A percentile compares a stretch with the other conserved stretches of the same genome.
phyloP scores from a whole-genome alignment of 2,329 filamentous ascomycete species.

The Verticillium albo-atrum region DNA sequence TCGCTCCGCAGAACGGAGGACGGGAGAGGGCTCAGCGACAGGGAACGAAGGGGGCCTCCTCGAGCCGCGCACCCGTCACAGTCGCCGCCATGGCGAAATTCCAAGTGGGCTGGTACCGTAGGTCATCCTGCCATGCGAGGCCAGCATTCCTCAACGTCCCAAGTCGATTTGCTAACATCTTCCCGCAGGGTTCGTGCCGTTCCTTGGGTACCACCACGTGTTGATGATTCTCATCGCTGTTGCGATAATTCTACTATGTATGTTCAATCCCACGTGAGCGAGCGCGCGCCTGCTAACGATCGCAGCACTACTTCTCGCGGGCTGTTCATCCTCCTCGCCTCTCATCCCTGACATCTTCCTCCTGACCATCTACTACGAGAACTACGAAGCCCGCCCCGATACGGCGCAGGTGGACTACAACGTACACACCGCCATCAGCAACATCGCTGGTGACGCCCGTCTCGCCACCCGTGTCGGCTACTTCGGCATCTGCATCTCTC shows the following conservation, averaged over 20 bases:
- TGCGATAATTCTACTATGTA: slow-evolving; percentile 91
- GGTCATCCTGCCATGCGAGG: slow-evolving; percentile 19
- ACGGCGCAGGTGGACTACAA: slow-evolving; percentile 89
- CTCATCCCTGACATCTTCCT: slow-evolving; percentile 95
- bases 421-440: slow-evolving; percentile 77
- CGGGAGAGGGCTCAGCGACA: slow-evolving; percentile 9
- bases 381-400: slow-evolving; percentile 76
- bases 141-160: background rate
- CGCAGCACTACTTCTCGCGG: slow-evolving; percentile 82
- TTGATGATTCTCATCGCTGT: slow-evolving; percentile 96
- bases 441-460: slow-evolving; percentile 80
- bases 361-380: slow-evolving; percentile 94
- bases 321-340: slow-evolving; percentile 94
- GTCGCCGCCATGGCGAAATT: slow-evolving; percentile 27
- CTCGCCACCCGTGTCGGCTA: slow-evolving; percentile 93
- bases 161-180: slow-evolving; percentile 1
- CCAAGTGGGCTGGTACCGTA: slow-evolving; percentile 46
- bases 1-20: slow-evolving; percentile 14
- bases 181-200: slow-evolving; percentile 56
- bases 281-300: background rate
- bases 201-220: slow-evolving; percentile 75
- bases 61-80: slow-evolving; percentile 1
- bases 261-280: slow-evolving; percentile 31
- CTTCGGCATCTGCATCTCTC: slow-evolving; percentile 95
- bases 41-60: slow-evolving; percentile 6